Conservation (phyloP, 108 stramenopile species). For the Schizochytrium sp. region DNA sequence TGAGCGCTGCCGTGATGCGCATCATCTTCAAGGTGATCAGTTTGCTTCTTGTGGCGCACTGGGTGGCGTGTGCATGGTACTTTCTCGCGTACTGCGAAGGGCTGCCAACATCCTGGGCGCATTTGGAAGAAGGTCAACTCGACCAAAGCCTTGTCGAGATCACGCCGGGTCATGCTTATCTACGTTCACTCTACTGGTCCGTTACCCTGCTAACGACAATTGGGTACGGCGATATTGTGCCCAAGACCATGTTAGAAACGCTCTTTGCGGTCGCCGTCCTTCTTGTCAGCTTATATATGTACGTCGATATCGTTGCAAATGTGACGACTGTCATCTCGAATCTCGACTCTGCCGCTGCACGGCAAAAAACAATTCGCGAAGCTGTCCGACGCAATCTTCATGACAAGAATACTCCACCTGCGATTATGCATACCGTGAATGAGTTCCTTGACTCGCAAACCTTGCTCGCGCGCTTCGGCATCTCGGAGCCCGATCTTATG, state of each 20-base stretch:
- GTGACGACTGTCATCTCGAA: slow-evolving; percentile 50
- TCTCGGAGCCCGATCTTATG: neutral
- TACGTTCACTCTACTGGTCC: slow-evolving; percentile 50
- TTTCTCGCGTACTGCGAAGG: neutral
- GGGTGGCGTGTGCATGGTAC: neutral
- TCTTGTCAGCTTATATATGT: slow-evolving; percentile 37
- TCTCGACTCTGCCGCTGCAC: slow-evolving; percentile 33
- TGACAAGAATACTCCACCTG: neutral
- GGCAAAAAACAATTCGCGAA: neutral
- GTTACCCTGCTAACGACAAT: slow-evolving; percentile 62
- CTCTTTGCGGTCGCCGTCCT: slow-evolving; percentile 40
- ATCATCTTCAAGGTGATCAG: neutral
- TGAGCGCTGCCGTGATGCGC: neutral
- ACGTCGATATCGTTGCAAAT: slow-evolving; percentile 50
- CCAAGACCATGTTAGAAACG: slow-evolving; percentile 39
- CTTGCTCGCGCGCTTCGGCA: neutral
- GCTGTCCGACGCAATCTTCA: neutral
- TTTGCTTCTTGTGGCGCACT: neutral
- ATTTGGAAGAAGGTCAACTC: neutral
- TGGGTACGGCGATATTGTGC: slow-evolving; percentile 64
- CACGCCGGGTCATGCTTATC: neutral
- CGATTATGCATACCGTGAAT: neutral
- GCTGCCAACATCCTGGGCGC: neutral
- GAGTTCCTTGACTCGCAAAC: neutral
- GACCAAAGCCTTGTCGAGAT: neutral